Evolutionary conservation across 1,284 basidiomycete genomes (phyloP).

Genomic region (Salmacisia buchloeana): DNA sequence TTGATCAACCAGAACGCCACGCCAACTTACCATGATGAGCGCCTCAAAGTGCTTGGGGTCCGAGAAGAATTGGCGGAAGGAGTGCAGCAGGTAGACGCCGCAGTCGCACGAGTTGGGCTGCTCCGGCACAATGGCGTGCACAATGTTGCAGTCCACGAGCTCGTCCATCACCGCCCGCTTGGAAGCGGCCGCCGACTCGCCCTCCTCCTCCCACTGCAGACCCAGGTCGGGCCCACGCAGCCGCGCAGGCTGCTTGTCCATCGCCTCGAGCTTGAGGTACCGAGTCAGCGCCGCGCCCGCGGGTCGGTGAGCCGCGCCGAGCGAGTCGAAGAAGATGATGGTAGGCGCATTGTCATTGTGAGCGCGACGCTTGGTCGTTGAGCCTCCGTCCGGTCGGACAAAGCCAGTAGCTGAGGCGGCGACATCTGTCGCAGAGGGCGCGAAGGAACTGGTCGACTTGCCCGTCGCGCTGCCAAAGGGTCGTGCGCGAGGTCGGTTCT

Average conservation of each 20-base stretch:
- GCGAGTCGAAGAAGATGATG: slow-evolving; percentile 64
- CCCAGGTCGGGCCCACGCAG: slow-evolving; percentile 33
- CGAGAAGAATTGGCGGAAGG: slow-evolving; percentile 42
- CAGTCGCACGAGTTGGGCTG: slow-evolving; percentile 83
- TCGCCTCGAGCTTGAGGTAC: slow-evolving; percentile 74
- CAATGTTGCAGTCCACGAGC: slow-evolving; percentile 18
- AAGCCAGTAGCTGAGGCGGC: no score
- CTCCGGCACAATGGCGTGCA: slow-evolving; percentile 54
- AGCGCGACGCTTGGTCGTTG: slow-evolving; percentile 13
- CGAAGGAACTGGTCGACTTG: no score
- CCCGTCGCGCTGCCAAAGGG: no score
- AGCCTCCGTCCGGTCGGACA: no score
- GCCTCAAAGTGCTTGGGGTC: slow-evolving; percentile 24
- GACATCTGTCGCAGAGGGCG: no score
- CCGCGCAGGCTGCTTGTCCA: slow-evolving; percentile 61
- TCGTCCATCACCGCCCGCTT: slow-evolving; percentile 11
- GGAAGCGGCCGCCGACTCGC: neutral
- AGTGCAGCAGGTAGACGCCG: slow-evolving; percentile 55
- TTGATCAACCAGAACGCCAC: neutral
- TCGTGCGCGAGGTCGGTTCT: neutral
- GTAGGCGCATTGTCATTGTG: slow-evolving; percentile 12
- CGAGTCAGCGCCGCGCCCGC: slow-evolving; percentile 61
- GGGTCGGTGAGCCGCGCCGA: slow-evolving; percentile 65
- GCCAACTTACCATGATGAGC: neutral
- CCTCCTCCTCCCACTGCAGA: neutral